A percentile compares a stretch with the other conserved stretches of the same genome.
These are phyloP conservation scores for Musa itinerans DNA, from an alignment of 176 grass and related monocot species.

Conservation along the genomic window DNA sequence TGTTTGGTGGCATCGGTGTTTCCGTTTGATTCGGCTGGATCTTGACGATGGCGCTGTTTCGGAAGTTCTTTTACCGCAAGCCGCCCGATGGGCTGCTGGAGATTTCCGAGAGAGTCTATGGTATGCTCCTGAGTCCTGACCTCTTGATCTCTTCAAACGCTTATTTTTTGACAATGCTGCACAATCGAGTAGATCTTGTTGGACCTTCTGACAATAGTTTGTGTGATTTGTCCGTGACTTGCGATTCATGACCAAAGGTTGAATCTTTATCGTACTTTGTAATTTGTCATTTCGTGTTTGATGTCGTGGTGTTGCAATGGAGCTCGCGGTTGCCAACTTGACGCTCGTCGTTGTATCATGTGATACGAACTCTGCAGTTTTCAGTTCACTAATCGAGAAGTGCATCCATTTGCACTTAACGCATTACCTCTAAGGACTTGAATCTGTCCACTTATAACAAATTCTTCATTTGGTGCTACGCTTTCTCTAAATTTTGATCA, in stretches of 20 bases:
- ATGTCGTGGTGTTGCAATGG: neutral
- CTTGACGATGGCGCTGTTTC: slow-evolving; percentile 77
- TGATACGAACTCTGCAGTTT: too few relatives aligned
- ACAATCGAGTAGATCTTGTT: neutral
- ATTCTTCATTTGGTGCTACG: too few relatives aligned
- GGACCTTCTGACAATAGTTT: neutral
- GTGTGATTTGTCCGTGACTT: neutral
- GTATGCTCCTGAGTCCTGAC: slow-evolving; percentile 22
- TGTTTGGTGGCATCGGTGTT: slow-evolving; percentile 7
- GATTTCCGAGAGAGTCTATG: slow-evolving; percentile 94
- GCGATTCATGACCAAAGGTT: neutral
- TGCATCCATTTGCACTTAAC: too few relatives aligned
- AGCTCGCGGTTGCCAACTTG: too few relatives aligned
- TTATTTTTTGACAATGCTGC: neutral
- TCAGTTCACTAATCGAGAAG: too few relatives aligned
- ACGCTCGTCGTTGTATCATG: too few relatives aligned
- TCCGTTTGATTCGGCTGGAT: slow-evolving; percentile 22
- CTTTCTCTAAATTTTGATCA: too few relatives aligned
- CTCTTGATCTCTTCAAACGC: neutral
- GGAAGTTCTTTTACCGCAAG: slow-evolving; percentile 99
- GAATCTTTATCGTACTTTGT: neutral
- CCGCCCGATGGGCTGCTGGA: slow-evolving; percentile 92
- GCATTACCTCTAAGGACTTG: too few relatives aligned
- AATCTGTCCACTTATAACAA: too few relatives aligned
- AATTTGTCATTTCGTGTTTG: neutral